phyloP scores from a whole-genome alignment of 768 basidiomycete genomes.

The Megacollybia marginata region DNA sequence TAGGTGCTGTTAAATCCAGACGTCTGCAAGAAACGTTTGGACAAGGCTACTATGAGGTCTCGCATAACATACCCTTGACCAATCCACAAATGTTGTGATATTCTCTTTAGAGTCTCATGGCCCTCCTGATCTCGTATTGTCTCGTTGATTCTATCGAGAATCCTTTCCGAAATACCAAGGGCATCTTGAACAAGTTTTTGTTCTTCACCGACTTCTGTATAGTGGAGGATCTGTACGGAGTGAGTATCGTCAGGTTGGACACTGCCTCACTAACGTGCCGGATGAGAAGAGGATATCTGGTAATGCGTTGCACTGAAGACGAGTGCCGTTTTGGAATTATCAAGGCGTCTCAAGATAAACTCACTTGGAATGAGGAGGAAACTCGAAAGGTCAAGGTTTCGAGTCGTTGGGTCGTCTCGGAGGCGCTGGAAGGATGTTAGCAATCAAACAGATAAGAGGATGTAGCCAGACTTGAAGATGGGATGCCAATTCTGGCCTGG shows the following conservation, averaged over 20 bases:
- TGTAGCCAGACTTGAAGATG: conserved; percentile 54
- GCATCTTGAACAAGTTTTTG: conserved; percentile 44
- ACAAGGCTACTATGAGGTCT: not conserved
- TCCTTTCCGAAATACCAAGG: conserved; percentile 58
- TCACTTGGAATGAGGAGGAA: conserved; percentile 88
- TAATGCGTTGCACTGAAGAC: conserved; percentile 83
- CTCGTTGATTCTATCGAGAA: conserved; percentile 83
- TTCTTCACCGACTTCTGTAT: conserved; percentile 68
- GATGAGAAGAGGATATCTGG: conserved; percentile 87
- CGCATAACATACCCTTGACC: conserved; percentile 60
- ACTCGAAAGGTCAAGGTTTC: conserved; percentile 84
- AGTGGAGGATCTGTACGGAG: conserved; percentile 55
- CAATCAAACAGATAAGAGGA: conserved; percentile 1
- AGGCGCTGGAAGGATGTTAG: conserved; percentile 39
- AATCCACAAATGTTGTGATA: conserved; percentile 82
- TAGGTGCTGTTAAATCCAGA: conserved; percentile 87
- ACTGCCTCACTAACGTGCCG: conserved; percentile 42
- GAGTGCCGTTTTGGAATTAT: not conserved
- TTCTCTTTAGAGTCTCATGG: conserved; percentile 58
- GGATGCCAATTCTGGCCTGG: conserved; percentile 53
- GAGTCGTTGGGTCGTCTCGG: conserved; percentile 67
- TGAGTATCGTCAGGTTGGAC: not conserved
- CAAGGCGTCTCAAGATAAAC: conserved; percentile 14
- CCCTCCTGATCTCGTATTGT: conserved; percentile 81
- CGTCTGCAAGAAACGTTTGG: conserved; percentile 31